These are phyloP conservation scores for Dryadomyces sulphureus DNA, from an alignment of 2,329 filamentous ascomycete genomes.

Conservation along the genomic window DNA sequence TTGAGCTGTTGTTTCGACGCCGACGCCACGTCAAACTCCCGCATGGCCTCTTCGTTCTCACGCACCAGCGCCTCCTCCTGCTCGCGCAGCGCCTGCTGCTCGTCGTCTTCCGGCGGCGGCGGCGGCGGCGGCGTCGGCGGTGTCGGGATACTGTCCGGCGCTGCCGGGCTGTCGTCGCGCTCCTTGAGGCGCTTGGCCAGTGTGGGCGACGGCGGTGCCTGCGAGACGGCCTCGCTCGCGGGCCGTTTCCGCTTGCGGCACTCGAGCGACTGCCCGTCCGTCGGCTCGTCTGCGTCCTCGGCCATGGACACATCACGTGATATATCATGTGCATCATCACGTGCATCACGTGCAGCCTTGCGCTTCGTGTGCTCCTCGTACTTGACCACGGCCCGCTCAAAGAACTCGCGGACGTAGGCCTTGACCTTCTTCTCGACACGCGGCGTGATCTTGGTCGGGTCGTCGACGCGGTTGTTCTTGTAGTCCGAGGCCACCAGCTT, in stretches of 20 bases:
- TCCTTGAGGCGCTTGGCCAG: slow-evolving; percentile 41
- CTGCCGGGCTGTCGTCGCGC: slow-evolving; percentile 23
- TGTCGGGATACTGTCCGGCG: slow-evolving; percentile 26
- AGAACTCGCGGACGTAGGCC: slow-evolving; percentile 68
- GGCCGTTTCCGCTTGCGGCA: slow-evolving; percentile 53
- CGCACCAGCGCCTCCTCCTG: slow-evolving; percentile 34
- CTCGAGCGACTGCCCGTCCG: slow-evolving; percentile 21
- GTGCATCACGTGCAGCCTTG: slow-evolving; percentile 29
- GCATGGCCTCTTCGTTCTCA: slow-evolving; percentile 40
- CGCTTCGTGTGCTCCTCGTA: slow-evolving; percentile 52
- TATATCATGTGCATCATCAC: background rate
- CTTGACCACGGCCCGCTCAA: slow-evolving; percentile 74
- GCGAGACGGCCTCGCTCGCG: slow-evolving; percentile 14
- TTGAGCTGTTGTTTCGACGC: slow-evolving; percentile 14
- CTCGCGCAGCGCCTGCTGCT: slow-evolving; percentile 29
- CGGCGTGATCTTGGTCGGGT: slow-evolving; percentile 59
- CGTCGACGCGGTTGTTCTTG: slow-evolving; percentile 72
- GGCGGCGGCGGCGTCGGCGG: slow-evolving; percentile 23
- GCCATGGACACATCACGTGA: background rate
- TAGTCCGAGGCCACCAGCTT: slow-evolving; percentile 86
- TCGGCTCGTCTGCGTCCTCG: background rate
- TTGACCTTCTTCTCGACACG: slow-evolving; percentile 75
- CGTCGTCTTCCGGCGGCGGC: slow-evolving; percentile 4
- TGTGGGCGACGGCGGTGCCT: background rate
- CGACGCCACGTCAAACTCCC: slow-evolving; percentile 16